Conservation (phyloP, 306 rosid species). For the Trichosanthes truncata region DNA sequence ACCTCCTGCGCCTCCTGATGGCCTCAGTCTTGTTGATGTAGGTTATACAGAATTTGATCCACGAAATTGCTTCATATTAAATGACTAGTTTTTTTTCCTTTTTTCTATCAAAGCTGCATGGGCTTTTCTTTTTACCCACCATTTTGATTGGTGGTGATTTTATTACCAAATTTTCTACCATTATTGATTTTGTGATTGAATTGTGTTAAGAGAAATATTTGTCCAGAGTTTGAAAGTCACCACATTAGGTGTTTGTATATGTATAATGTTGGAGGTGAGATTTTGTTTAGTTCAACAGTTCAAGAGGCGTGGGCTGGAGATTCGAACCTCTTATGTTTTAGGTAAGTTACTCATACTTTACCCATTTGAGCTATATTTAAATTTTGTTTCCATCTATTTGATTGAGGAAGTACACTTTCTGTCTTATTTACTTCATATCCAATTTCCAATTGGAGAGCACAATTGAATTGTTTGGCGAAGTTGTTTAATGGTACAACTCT, state of each 20-base stretch:
- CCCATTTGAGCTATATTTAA: neutral
- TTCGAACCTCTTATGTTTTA: neutral
- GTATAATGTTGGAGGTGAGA: neutral
- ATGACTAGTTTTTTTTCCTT: conserved; percentile 14
- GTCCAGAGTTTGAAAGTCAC: neutral
- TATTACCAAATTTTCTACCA: neutral
- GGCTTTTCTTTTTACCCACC: no score
- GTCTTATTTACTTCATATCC: neutral
- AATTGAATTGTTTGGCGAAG: neutral
- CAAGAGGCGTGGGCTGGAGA: neutral
- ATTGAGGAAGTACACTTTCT: neutral
- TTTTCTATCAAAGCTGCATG: neutral
- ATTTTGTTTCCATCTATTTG: neutral
- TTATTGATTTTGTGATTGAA: neutral
- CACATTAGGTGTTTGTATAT: neutral
- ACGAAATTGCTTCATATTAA: conserved; percentile 36
- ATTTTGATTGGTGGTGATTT: neutral
- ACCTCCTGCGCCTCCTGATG: conserved; percentile 94
- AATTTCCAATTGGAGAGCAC: neutral
- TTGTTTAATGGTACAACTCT: neutral
- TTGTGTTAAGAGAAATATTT: neutral
- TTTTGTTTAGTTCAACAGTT: neutral
- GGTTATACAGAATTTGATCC: conserved; percentile 68
- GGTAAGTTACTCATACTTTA: neutral
- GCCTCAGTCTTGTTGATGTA: conserved; percentile 75